Base-by-base conservation (phyloP, 2,329 filamentous ascomycete genomes). In the Ilyonectria destructans region DNA sequence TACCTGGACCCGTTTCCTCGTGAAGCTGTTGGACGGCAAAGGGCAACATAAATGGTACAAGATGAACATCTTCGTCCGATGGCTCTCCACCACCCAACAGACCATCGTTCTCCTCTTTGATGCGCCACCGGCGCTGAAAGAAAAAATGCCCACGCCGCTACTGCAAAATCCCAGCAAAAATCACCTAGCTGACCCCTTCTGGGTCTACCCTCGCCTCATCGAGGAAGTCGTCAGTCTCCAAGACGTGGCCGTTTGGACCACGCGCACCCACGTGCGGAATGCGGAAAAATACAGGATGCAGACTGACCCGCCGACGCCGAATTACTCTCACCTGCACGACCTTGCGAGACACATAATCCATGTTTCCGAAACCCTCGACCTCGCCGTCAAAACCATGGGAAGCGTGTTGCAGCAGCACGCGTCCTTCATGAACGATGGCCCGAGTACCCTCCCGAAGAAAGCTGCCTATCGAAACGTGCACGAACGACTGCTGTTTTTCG, bases 311-410 rank as follows among this genome's bases (percentile, higher is more conserved):
- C 77, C 78, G 1, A 62, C 74, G 0, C 80, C 82, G 0, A 67
- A 81, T 31, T 85, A 83, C 35, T 59, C 72, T 4, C 57, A 52
- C 1, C 69, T 86, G 2, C 83, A 86, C 56, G 81, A 86, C 23
- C 77, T 83, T 0, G 78, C 83, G 0, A 72, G 85, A 1, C 85
- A 87, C 54, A 80, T 80, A 0, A 82, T 85, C 17, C 85, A 87
- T 65, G 80, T 84, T 2, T 78, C 74, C 0, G 85, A 87, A 56
- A 84, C 83, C 0, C 75, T 86, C 0, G 77, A 82, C 0, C 75
- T 85, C 0, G 77, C 78, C 0, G 69, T 72, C 0, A 73, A 77
- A 46, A 81, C 80, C 0, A 64, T 82, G 2, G 70, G 74, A 1
- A 69, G 74, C 1, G 81, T 85, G 1, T 40, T 80, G 2, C 63